Evolutionary conservation across 2,329 filamentous ascomycete genomes (phyloP).

Genomic region (Ampelomyces quisqualis): DNA sequence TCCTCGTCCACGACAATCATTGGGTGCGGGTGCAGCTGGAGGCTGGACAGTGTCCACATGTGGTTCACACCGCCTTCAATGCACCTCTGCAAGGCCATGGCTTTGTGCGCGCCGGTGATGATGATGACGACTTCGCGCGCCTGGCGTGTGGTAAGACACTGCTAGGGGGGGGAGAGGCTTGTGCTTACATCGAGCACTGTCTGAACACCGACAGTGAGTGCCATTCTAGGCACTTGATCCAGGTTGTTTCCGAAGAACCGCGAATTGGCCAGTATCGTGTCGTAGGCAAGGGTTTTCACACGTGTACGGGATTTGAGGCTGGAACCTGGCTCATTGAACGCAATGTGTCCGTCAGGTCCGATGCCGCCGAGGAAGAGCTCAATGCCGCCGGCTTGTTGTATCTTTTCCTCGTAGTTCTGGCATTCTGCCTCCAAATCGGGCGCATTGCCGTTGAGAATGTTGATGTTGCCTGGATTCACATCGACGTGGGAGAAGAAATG

Average conservation of each 20-base stretch:
- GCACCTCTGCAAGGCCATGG: constrained; percentile 74
- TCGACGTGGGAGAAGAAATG: constrained; percentile 87
- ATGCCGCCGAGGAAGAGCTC: constrained; percentile 85
- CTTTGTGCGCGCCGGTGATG: constrained; percentile 78
- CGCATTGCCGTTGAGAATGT: constrained; percentile 81
- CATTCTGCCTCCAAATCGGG: constrained; percentile 74
- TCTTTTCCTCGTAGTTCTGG: constrained; percentile 75
- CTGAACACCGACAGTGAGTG: constrained; percentile 80
- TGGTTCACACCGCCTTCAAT: constrained; percentile 82
- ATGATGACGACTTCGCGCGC: constrained; percentile 80
- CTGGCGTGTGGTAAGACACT: constrained; percentile 27
- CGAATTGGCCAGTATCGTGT: constrained; percentile 83
- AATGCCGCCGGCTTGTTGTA: constrained; percentile 72
- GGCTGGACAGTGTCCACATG: constrained; percentile 83
- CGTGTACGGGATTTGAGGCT: constrained; percentile 74
- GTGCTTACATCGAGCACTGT: constrained; percentile 68
- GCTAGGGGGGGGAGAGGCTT: constrained; percentile 9
- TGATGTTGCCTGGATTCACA: constrained; percentile 76
- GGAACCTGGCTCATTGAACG: constrained; percentile 87
- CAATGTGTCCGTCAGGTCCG: constrained; percentile 83
- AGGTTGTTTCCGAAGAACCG: constrained; percentile 79
- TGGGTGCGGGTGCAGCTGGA: constrained; percentile 78
- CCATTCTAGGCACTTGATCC: constrained; percentile 73
- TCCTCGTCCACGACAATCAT: constrained; percentile 84
- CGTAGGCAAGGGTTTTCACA: constrained; percentile 83